Evolutionary conservation across 192 early-diverging fungal species (phyloP).

Genomic region (Phlyctochytrium bullatum): DNA sequence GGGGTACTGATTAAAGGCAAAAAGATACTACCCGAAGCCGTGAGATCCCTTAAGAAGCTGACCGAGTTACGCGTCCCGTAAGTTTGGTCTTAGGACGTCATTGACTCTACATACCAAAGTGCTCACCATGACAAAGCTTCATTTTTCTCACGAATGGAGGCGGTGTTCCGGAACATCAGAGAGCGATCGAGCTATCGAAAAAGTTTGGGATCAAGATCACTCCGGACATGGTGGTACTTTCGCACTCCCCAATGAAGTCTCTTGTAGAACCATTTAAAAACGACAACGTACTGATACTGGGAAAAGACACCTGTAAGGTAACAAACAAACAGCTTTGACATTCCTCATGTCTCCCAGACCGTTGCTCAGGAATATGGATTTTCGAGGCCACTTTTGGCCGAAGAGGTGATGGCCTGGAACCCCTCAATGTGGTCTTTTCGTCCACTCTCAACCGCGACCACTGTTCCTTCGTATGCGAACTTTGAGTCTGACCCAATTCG

Average conservation of each 20-base stretch:
- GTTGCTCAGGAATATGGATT: slow-evolving; percentile 67
- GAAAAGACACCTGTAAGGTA: slow-evolving; percentile 39
- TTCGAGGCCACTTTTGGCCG: slow-evolving; percentile 58
- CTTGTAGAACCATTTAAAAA: slow-evolving; percentile 60
- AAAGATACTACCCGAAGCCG: slow-evolving; percentile 62
- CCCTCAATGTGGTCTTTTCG: slow-evolving; percentile 69
- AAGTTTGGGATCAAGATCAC: neutral
- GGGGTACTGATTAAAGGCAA: slow-evolving; percentile 86
- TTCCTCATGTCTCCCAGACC: slow-evolving; percentile 17
- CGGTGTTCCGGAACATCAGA: slow-evolving; percentile 70
- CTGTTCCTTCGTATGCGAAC: slow-evolving; percentile 6
- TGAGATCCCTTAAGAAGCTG: slow-evolving; percentile 64
- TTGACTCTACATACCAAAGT: neutral
- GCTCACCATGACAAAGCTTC: too few species aligned
- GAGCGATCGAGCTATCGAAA: slow-evolving; percentile 61
- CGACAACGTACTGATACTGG: slow-evolving; percentile 71
- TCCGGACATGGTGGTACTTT: slow-evolving; percentile 64
- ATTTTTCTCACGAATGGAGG: slow-evolving; percentile 88
- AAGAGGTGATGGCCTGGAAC: slow-evolving; percentile 66
- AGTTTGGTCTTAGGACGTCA: neutral
- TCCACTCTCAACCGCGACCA: neutral
- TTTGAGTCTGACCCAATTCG: slow-evolving; percentile 14
- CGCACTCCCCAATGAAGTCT: slow-evolving; percentile 82
- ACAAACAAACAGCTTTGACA: neutral
- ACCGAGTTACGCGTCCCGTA: slow-evolving; percentile 33